Percentiles rank a stretch among this genome's conserved stretches.
These are phyloP conservation scores for Chaetomium olivaceum DNA, from an alignment of 2,329 filamentous ascomycete genomes.

Conservation along the genomic window DNA sequence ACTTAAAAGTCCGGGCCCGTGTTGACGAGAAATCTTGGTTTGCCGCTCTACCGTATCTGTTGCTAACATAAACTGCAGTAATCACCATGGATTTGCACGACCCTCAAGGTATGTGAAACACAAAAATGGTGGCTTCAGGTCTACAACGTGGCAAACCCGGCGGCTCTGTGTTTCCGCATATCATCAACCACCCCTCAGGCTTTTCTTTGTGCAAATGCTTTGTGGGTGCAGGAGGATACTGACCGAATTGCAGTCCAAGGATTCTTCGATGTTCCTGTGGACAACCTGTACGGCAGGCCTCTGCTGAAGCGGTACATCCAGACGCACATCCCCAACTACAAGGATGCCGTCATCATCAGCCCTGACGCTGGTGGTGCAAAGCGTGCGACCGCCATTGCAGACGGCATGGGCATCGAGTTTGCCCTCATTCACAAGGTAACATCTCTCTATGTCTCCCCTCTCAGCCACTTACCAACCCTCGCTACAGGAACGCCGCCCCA, in stretches of 20 bases:
- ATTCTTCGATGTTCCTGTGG: constrained; percentile 97
- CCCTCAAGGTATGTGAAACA: constrained; percentile 57
- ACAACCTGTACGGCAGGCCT: constrained; percentile 89
- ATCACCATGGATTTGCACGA: constrained; percentile 98
- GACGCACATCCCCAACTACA: constrained; percentile 79
- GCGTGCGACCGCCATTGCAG: constrained; percentile 90
- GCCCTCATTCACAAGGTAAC: constrained; percentile 95
- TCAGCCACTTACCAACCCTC: constrained; percentile 39
- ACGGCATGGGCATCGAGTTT: constrained; percentile 90
- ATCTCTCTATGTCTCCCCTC: constrained; percentile 33
- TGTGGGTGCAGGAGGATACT: neutral
- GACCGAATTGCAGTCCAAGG: constrained; percentile 71
- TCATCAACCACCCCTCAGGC: neutral
- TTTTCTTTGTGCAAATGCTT: neutral
- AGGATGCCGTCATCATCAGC: constrained; percentile 87
- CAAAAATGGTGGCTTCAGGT: neutral
- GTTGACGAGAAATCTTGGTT: neutral
- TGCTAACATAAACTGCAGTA: constrained; percentile 46
- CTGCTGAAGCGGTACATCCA: constrained; percentile 71
- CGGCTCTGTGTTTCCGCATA: constrained; percentile 9
- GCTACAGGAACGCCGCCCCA: constrained; percentile 55
- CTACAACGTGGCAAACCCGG: neutral
- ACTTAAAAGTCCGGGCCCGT: neutral
- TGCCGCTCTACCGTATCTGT: neutral
- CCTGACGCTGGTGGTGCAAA: constrained; percentile 97